Evolutionary conservation across 2,329 filamentous ascomycete genomes (phyloP).

Genomic region (Penicillium frequentans): DNA sequence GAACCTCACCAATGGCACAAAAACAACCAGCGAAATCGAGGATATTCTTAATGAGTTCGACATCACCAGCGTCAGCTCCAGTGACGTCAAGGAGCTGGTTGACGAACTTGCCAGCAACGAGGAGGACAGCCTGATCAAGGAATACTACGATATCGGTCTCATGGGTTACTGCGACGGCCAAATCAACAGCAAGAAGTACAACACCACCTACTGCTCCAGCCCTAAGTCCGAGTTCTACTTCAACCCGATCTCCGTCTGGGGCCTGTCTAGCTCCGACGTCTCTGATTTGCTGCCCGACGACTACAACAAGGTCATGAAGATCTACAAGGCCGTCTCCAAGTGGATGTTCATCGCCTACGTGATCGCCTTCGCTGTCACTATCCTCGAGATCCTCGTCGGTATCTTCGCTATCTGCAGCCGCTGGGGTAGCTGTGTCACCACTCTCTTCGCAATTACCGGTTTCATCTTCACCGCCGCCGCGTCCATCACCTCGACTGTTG

Average conservation of each 20-base stretch:
- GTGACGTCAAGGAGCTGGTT: slow-evolving; percentile 40
- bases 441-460: slow-evolving; percentile 65
- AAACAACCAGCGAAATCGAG: slow-evolving; percentile 29
- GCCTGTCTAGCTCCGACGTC: slow-evolving; percentile 54
- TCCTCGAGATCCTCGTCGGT: slow-evolving; percentile 72
- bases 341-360: slow-evolving; percentile 85
- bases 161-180: slow-evolving; percentile 81
- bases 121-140: slow-evolving; percentile 60
- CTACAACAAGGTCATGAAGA: slow-evolving; percentile 66
- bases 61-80: slow-evolving; percentile 35
- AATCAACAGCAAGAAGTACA: slow-evolving; percentile 53
- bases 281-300: slow-evolving; percentile 67
- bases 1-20: slow-evolving; percentile 55
- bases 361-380: slow-evolving; percentile 68
- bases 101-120: slow-evolving; percentile 29
- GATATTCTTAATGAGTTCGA: slow-evolving; percentile 34
- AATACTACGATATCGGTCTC: slow-evolving; percentile 78
- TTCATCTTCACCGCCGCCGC: slow-evolving; percentile 62
- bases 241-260: slow-evolving; percentile 66
- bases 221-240: slow-evolving; percentile 75
- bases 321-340: slow-evolving; percentile 71
- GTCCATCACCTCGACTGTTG: slow-evolving; percentile 71
- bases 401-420: slow-evolving; percentile 81
- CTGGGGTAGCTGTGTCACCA: slow-evolving; percentile 78
- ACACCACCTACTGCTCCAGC: slow-evolving; percentile 64